Conservation (phyloP, 306 rosid genomes). For the Malus asiatica region DNA sequence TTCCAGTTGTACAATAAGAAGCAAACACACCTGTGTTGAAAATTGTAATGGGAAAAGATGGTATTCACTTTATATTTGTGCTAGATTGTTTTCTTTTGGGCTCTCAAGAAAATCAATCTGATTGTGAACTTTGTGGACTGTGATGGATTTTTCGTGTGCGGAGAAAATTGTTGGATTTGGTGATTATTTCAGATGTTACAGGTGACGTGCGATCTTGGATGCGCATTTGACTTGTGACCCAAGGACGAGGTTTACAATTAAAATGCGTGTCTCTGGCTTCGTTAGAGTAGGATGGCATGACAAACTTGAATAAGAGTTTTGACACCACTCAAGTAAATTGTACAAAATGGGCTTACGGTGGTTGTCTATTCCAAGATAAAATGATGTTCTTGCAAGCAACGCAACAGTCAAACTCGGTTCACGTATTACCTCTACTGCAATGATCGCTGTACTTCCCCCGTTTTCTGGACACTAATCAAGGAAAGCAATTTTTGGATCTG, state of each 20-base stretch:
- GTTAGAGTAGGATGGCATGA: no score
- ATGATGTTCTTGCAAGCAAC: no score
- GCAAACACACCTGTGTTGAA: slow-evolving; percentile 17
- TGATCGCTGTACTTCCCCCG: not conserved
- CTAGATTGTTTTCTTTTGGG: not conserved
- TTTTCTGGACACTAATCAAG: not conserved
- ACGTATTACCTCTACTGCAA: not conserved
- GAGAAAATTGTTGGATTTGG: not conserved
- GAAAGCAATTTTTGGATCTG: not conserved
- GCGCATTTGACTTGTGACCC: not conserved
- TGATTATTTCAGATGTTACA: not conserved
- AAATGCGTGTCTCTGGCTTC: not conserved
- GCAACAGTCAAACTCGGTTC: no score
- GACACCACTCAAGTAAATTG: no score
- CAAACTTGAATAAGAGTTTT: no score
- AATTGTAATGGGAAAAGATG: slow-evolving; percentile 19
- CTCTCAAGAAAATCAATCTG: not conserved
- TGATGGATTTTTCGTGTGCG: not conserved
- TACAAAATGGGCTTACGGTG: no score
- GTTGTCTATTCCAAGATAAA: no score
- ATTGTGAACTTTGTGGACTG: not conserved
- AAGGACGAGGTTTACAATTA: not conserved
- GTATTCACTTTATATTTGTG: slow-evolving; percentile 5
- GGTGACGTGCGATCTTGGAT: not conserved
- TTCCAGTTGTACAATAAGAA: slow-evolving; percentile 25